Evolutionary conservation across 2,329 filamentous ascomycete species (phyloP), one percentile per base, ranked within the genome.

Genomic region (Colletotrichum plurivorum): DNA sequence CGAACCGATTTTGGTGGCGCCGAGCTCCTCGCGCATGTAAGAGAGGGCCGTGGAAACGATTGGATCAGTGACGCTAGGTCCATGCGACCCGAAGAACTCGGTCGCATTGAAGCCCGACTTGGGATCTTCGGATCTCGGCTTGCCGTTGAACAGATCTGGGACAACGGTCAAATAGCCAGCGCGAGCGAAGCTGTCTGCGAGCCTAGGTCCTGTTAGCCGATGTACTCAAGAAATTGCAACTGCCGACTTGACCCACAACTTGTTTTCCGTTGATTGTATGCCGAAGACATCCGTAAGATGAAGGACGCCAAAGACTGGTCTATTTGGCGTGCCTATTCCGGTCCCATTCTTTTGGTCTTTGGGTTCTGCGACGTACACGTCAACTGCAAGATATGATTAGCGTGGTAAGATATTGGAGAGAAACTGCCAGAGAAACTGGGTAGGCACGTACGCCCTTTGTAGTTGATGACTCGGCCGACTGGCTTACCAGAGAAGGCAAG

Each of bases 151-250:
- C 55, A 93, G 82, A 76, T 93, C 91, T 1, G 91, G 91, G 67
- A 91, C 84, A 54, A 91, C 80, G 66, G 87, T 85, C 55, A 91
- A 83, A 80, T 92, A 93, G 73, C 90, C 91, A 72, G 89, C 89
- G 68, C 86, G 84, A 54, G 91, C 91, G 78, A 89, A 90, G 73
- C 88, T 85, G 80, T 93, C 91, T 73, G 89, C 90, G 67, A 92
- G 75, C 1, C 76, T 78, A n/a, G 5, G 13, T 16, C 16, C 3
- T 15, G 13, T 43, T n/a, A 43, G 7, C 13, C 3, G 6, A 15
- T 10, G 16, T 18, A 27, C 9, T 27, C 3, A 10, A 27, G 1
- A 5, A 16, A 10, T 5, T 25, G 1, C 8, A 16, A 10, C 9
- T 39, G 8, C 10, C 36, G 8, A 59, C n/a, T 16, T 3, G 15